Base-by-base conservation (phyloP, 257 asterid species). In the Buddleja alternifolia region DNA sequence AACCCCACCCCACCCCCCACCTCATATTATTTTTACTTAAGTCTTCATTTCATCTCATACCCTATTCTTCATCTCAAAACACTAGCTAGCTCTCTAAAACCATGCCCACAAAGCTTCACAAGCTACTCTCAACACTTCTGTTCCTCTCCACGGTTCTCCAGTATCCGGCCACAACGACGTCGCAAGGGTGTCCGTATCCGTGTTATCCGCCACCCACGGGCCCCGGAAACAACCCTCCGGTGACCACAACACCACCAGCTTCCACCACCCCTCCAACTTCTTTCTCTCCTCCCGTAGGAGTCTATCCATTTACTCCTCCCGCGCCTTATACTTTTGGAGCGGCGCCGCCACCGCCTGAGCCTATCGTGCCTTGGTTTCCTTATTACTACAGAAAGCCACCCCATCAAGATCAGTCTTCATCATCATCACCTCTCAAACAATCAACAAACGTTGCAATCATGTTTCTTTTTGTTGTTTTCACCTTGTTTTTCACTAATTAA, bases 81-180 rank as follows among this genome's bases (percentile, higher is more conserved):
- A 37, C 57, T n/a, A n/a, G n/a, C n/a, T n/a, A n/a, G n/a, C n/a
- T n/a, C 25, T 19, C 72, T 24, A 58, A 20, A 39, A 70, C 23
- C 73, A 90, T 90, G 96, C 82, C 84, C 34, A 60, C 78, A 48
- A 79, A 71, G 73, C 76, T 74, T 50, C 78, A 50, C 58, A 74
- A 67, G 10, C 76, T 80, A 32, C 74, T 84, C 80, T 23, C 72
- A 16, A 23, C 66, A 24, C 78, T 86, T n/a, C 15, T 85, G 1
- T 8, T 73, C 15, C 65, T 76, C 71, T 66, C 75, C 69, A 44
- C 63, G n/a, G n/a, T 83, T 47, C 82, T 86, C 20, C 40, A 73
- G 32, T 77, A 55, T 62, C 85, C 81, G 44, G 64, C 78, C 25
- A 51, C 50, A 53, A 60, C 86, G 2, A 63, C 78, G 17, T 40